Conservation (phyloP, 768 basidiomycete species). For the Udeniomyces megalosporus region DNA sequence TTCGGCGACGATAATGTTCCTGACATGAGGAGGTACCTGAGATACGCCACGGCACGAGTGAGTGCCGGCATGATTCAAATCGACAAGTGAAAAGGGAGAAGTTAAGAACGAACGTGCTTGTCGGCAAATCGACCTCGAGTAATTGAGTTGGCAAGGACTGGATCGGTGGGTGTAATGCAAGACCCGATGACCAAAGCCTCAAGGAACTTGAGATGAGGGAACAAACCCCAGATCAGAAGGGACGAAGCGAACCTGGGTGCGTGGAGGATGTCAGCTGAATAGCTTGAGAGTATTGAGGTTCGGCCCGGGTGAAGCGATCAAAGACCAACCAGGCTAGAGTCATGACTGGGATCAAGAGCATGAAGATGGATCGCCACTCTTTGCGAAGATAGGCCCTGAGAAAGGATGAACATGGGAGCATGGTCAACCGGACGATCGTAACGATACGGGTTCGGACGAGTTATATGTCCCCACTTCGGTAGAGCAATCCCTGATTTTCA, state of each 20-base stretch:
- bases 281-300: too few species aligned
- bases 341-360: conserved; percentile 33
- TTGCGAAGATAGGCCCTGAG: conserved; percentile 27
- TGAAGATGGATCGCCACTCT: conserved; percentile 27
- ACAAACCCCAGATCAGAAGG: conserved; percentile 29
- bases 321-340: conserved; percentile 31
- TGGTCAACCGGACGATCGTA: not conserved
- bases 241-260: conserved; percentile 29
- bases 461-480: conserved; percentile 25
- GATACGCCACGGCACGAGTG: not conserved
- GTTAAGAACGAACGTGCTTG: conserved; percentile 1
- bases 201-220: conserved; percentile 30
- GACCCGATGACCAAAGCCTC: conserved; percentile 31
- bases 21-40: conserved; percentile 28
- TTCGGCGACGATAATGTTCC: conserved; percentile 33
- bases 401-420: not conserved
- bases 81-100: too few species aligned
- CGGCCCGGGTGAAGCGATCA: too few species aligned
- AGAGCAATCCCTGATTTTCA: conserved; percentile 27
- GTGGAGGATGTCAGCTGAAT: too few species aligned
- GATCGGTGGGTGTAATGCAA: conserved; percentile 34
- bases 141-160: conserved; percentile 18
- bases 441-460: too few species aligned
- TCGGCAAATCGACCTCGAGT: conserved; percentile 33
- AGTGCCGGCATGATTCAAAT: too few species aligned